A percentile compares a stretch with the other conserved stretches of the same genome.
Evolutionary conservation across 805 yeast genomes (phyloP).

Genomic region (Jamesozyma spencerorum): DNA sequence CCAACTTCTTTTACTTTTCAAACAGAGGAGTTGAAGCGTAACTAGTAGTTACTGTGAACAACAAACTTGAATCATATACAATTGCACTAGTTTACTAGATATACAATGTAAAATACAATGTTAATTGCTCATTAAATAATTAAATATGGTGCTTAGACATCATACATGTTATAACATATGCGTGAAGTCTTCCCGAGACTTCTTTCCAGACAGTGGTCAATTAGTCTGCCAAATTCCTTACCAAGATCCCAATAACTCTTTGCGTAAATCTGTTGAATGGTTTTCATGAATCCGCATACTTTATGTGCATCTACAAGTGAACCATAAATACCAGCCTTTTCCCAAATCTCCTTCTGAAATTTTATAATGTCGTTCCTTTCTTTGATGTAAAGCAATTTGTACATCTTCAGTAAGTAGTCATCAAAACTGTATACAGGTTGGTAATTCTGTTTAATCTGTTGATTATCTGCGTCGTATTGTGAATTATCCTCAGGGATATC

Average conservation of each 20-base stretch:
- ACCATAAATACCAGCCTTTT: slow-evolving; percentile 35
- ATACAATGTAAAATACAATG: no score
- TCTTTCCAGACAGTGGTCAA: slow-evolving; percentile 46
- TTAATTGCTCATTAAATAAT: no score
- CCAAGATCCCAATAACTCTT: slow-evolving; percentile 48
- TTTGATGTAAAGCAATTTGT: slow-evolving; percentile 27
- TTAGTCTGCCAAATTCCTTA: slow-evolving; percentile 43
- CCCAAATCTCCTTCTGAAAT: slow-evolving; percentile 36
- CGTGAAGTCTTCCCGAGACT: slow-evolving; percentile 41
- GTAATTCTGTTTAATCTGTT: slow-evolving; percentile 10
- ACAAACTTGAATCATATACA: no score
- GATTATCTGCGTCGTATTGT: slow-evolving; percentile 1
- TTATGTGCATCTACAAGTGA: slow-evolving; percentile 37
- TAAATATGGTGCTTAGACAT: slow-evolving; percentile 7
- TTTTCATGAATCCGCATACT: slow-evolving; percentile 46
- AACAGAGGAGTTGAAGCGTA: no score
- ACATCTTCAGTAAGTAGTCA: slow-evolving; percentile 42
- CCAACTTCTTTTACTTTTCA: no score
- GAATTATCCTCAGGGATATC: slow-evolving; percentile 8
- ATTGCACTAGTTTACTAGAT: no score
- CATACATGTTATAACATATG: slow-evolving; percentile 46
- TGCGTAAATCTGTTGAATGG: slow-evolving; percentile 35
- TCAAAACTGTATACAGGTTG: slow-evolving; percentile 41
- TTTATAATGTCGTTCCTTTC: slow-evolving; percentile 26
- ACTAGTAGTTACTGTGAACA: no score